phyloP scores from a whole-genome alignment of 2,329 filamentous ascomycete species.

The Tolypocladium inflatum region DNA sequence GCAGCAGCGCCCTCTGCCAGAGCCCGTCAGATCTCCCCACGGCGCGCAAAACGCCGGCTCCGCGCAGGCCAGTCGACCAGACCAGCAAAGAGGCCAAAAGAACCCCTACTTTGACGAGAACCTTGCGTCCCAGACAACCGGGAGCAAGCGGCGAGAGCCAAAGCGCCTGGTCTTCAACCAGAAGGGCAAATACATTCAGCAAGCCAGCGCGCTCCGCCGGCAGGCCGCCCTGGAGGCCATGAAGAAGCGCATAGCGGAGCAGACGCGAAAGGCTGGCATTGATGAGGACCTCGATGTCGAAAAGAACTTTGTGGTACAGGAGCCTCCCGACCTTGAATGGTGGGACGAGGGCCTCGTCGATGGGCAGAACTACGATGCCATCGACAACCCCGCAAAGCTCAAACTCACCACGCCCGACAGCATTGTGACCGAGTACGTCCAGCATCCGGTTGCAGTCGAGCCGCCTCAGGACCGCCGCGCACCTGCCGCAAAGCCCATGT shows the following conservation, averaged over 20 bases:
- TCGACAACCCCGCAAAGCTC: constrained; percentile 54
- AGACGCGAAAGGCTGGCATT: constrained; percentile 81
- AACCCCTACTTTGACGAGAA: constrained; percentile 81
- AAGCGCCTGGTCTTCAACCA: constrained; percentile 83
- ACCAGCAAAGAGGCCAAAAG: constrained; percentile 2
- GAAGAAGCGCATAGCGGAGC: constrained; percentile 85
- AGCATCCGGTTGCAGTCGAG: constrained; percentile 85
- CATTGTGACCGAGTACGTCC: constrained; percentile 83
- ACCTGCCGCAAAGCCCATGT: constrained; percentile 79
- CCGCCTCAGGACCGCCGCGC: constrained; percentile 82
- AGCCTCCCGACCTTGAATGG: constrained; percentile 88
- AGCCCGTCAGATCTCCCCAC: constrained; percentile 5
- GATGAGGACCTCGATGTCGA: constrained; percentile 86
- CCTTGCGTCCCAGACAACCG: constrained; percentile 46
- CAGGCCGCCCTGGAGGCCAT: constrained; percentile 87
- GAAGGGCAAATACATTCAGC: constrained; percentile 94
- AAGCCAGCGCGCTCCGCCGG: constrained; percentile 79
- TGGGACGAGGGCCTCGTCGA: constrained; percentile 87
- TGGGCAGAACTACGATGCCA: constrained; percentile 62
- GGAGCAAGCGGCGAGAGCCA: constrained; percentile 55
- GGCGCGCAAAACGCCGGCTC: constrained; percentile 7
- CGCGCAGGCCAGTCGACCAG: constrained; percentile 6
- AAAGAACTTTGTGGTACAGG: constrained; percentile 77
- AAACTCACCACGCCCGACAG: constrained; percentile 72
- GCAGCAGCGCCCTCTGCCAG: constrained; percentile 7